phyloP scores from a whole-genome alignment of 2,329 filamentous ascomycete genomes.

The Cordyceps cateniannulata region DNA sequence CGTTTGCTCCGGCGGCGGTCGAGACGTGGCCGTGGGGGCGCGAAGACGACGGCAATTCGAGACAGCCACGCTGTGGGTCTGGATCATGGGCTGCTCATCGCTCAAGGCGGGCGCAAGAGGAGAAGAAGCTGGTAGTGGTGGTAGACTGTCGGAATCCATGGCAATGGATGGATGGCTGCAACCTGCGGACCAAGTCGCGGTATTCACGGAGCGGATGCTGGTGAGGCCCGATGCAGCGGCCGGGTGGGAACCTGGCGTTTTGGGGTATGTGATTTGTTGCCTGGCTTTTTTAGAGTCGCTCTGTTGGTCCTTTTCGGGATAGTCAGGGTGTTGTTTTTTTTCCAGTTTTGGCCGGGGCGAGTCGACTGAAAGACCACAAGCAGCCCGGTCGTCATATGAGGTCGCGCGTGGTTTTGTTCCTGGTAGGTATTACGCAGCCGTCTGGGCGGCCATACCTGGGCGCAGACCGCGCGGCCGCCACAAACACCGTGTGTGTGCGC shows the following conservation, averaged over 20 bases:
- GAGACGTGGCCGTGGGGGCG: slow-evolving; percentile 5
- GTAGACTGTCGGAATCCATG: slow-evolving; percentile 5
- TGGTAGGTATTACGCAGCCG: slow-evolving; percentile 5
- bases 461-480: slow-evolving; percentile 6
- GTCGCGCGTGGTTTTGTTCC: not conserved
- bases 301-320: not conserved
- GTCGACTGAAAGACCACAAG: not conserved
- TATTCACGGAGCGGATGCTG: slow-evolving; percentile 6
- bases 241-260: slow-evolving; percentile 8
- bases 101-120: not conserved
- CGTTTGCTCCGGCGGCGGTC: not conserved
- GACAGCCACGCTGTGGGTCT: not conserved
- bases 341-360: not conserved
- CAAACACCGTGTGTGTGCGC: slow-evolving; percentile 1
- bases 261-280: not conserved
- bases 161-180: slow-evolving; percentile 9
- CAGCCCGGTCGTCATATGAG: slow-evolving; percentile 2
- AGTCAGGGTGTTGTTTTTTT: not conserved
- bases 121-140: not conserved
- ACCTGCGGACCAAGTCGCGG: slow-evolving; percentile 2
- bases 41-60: slow-evolving; percentile 4
- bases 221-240: slow-evolving; percentile 9
- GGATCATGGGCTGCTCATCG: not conserved
- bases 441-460: slow-evolving; percentile 2
- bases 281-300: not conserved